Conservation (phyloP, 1,284 basidiomycete genomes). For the Melampsora americana region DNA sequence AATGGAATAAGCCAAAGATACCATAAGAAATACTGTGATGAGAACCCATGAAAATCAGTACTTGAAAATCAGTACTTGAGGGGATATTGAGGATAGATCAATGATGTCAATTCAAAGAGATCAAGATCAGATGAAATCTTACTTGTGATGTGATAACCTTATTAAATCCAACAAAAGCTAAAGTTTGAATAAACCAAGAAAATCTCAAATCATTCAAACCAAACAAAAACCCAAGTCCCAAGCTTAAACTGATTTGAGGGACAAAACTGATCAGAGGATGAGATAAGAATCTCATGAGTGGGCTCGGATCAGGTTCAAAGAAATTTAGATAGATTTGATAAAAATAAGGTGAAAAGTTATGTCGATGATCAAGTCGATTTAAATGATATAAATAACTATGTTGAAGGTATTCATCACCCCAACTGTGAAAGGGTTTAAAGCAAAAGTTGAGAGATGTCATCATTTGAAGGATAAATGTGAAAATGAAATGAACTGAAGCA, state of each 20-base stretch:
- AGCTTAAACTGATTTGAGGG: constrained; percentile 68
- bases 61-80: too few relatives aligned
- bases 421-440: constrained; percentile 56
- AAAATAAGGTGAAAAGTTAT: constrained; percentile 98
- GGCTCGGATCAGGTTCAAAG: background rate
- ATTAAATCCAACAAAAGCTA: constrained; percentile 87
- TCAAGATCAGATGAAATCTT: constrained; percentile 49
- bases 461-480: too few relatives aligned
- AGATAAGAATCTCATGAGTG: constrained; percentile 48
- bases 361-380: constrained; percentile 84
- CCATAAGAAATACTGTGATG: constrained; percentile 91
- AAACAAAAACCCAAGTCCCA: constrained; percentile 68
- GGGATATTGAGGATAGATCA: too few relatives aligned
- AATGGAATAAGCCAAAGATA: constrained; percentile 86
- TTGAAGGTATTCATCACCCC: constrained; percentile 87
- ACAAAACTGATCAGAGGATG: constrained; percentile 54
- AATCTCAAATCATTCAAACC: constrained; percentile 66
- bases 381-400: constrained; percentile 93
- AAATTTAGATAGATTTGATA: constrained; percentile 78
- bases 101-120: too few relatives aligned
- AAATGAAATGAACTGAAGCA: background rate
- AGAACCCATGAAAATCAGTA: constrained; percentile 3
- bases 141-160: constrained; percentile 98
- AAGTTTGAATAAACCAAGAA: constrained; percentile 87
- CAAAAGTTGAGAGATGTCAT: too few relatives aligned